Conservation (phyloP, 805 yeast species). For the Saccharomycopsis sp. region DNA sequence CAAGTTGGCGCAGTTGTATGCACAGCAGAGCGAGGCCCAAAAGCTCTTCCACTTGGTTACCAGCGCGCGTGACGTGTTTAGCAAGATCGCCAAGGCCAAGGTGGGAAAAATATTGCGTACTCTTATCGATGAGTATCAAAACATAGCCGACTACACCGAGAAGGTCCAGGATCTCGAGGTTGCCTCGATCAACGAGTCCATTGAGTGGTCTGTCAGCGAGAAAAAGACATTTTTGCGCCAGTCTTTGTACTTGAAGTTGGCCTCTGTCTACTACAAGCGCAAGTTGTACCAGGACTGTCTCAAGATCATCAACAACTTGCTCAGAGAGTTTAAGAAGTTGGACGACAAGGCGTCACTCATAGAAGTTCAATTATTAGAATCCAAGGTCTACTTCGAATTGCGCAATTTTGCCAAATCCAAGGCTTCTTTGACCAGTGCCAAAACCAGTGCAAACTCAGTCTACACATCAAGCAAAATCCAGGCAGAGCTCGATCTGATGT, state of each 20-base stretch:
- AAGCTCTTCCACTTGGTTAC: constrained; percentile 58
- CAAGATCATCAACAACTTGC: constrained; percentile 59
- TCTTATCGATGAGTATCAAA: constrained; percentile 71
- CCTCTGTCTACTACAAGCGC: constrained; percentile 65
- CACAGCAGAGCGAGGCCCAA: constrained; percentile 38
- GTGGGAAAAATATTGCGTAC: constrained; percentile 84
- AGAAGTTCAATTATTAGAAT: constrained; percentile 89
- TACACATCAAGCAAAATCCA: constrained; percentile 91
- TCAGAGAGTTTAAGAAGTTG: constrained; percentile 82
- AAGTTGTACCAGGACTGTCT: constrained; percentile 63
- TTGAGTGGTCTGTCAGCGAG: constrained; percentile 79
- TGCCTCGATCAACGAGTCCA: constrained; percentile 62
- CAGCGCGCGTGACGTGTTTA: constrained; percentile 63
- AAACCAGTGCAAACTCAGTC: constrained; percentile 95
- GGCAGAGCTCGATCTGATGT: constrained; percentile 91
- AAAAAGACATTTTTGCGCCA: constrained; percentile 87
- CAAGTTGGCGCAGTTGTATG: constrained; percentile 71
- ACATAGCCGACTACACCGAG: constrained; percentile 54
- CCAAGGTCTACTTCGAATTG: constrained; percentile 83
- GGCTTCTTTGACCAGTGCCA: constrained; percentile 89
- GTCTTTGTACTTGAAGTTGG: constrained; percentile 75
- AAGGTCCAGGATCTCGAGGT: constrained; percentile 27
- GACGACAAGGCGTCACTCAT: constrained; percentile 95
- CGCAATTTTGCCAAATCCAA: constrained; percentile 86
- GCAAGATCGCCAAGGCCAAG: constrained; percentile 83